phyloP scores from a whole-genome alignment of 148 eudicot species.

The Rhododendron vialii region DNA sequence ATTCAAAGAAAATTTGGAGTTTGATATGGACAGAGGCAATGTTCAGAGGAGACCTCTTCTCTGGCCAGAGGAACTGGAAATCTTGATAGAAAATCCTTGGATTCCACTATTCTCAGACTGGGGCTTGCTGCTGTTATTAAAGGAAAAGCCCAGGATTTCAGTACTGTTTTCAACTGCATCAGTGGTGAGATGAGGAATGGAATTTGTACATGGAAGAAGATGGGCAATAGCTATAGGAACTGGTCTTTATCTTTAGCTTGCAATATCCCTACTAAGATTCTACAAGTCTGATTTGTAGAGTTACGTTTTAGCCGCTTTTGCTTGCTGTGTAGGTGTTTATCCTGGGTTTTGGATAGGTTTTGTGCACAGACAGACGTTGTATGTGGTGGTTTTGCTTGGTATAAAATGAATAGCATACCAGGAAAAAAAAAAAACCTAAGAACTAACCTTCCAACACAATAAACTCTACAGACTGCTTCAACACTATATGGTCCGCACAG shows the following conservation, averaged over 20 bases:
- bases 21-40: too few species aligned
- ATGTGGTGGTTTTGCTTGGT: too few species aligned
- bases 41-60: too few species aligned
- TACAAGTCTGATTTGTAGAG: not conserved
- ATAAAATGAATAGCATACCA: too few species aligned
- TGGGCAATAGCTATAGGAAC: not conserved
- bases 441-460: not conserved
- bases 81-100: too few species aligned
- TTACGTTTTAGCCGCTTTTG: too few species aligned
- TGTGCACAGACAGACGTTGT: too few species aligned
- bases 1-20: too few species aligned
- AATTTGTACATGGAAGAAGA: not conserved
- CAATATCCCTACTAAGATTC: not conserved
- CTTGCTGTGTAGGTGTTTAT: not conserved
- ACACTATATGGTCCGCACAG: conserved; percentile 39
- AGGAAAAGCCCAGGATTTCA: too few species aligned
- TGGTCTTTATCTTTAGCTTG: not conserved
- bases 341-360: not conserved
- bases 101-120: too few species aligned
- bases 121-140: too few species aligned
- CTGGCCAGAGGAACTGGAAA: too few species aligned
- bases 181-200: not conserved
- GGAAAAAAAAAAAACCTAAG: not conserved
- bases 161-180: not conserved
- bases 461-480: conserved; percentile 33